Percentiles rank a stretch among this genome's conserved stretches.
These are phyloP conservation scores for Endothia cerciana DNA, from an alignment of 2,329 filamentous ascomycete species.

Conservation along the genomic window DNA sequence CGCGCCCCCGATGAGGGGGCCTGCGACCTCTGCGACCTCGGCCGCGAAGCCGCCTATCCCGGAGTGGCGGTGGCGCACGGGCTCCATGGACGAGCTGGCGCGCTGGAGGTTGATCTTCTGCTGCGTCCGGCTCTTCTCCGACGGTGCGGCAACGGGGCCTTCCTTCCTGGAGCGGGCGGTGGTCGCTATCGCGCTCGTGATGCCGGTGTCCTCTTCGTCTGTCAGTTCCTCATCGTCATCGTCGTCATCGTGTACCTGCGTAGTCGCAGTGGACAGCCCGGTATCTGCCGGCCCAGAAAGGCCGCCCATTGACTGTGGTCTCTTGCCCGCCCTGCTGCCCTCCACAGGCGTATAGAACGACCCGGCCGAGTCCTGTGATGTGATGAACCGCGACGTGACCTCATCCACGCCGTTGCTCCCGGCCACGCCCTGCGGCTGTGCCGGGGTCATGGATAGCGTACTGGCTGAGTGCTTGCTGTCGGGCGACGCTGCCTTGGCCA, in stretches of 20 bases:
- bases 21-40: conserved; percentile 46
- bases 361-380: conserved; percentile 46
- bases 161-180: conserved; percentile 36
- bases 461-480: conserved; percentile 31
- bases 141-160: conserved; percentile 47
- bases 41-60: conserved; percentile 35
- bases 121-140: conserved; percentile 69
- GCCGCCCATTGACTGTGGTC: conserved; percentile 49
- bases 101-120: conserved; percentile 77
- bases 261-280: conserved; percentile 17
- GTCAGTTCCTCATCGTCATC: conserved; percentile 33
- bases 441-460: conserved; percentile 42
- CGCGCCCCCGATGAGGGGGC: conserved; percentile 54
- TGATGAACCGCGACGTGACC: conserved; percentile 64
- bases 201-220: conserved; percentile 49
- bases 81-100: conserved; percentile 73
- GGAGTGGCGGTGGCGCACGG: conserved; percentile 55
- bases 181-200: conserved; percentile 29
- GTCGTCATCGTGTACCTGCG: conserved; percentile 33
- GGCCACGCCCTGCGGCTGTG: conserved; percentile 35
- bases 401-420: conserved; percentile 50
- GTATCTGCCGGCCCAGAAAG: conserved; percentile 35
- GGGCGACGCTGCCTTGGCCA: conserved; percentile 48
- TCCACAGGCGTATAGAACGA: conserved; percentile 53
- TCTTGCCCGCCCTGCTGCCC: conserved; percentile 32